A percentile compares a stretch with the other conserved stretches of the same genome.
phyloP scores from a whole-genome alignment of 176 grass and related monocot species.

The Calamus simplicifolius region DNA sequence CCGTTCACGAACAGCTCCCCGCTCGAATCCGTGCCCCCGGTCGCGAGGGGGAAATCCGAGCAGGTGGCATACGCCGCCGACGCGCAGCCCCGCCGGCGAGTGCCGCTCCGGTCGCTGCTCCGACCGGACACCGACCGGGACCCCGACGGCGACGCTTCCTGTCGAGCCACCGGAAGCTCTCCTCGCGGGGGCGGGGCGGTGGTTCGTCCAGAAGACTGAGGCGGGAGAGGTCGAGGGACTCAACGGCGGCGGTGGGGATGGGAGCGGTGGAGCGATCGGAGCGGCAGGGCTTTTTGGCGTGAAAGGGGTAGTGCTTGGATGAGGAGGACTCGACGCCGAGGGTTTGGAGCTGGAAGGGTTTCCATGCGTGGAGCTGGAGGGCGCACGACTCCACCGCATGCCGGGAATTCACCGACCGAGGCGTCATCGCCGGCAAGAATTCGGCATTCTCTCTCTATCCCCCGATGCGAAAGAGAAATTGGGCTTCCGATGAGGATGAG shows the following conservation, averaged over 20 bases:
- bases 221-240: constrained; percentile 26
- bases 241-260: constrained; percentile 10
- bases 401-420: constrained; percentile 7
- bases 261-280: constrained; percentile 63
- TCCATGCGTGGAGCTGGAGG: constrained; percentile 25
- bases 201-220: constrained; percentile 29
- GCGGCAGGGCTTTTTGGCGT: constrained; percentile 59
- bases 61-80: constrained; percentile 44
- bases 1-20: constrained; percentile 48
- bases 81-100: constrained; percentile 15
- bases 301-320: constrained; percentile 30
- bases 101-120: constrained; percentile 65
- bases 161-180: constrained; percentile 47
- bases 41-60: constrained; percentile 59
- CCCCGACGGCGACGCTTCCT: constrained; percentile 50
- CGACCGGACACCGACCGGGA: constrained; percentile 69
- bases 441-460: too few species aligned
- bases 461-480: too few species aligned
- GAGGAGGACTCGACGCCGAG: constrained; percentile 2
- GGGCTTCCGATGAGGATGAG: too few species aligned
- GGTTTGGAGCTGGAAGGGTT: constrained; percentile 25
- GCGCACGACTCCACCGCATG: constrained; percentile 17
- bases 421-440: constrained; percentile 9
- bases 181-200: constrained; percentile 34
- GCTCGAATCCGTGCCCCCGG: constrained; percentile 68